A percentile compares a stretch with the other conserved stretches of the same genome.
These are phyloP conservation scores for Vicia villosa DNA, from an alignment of 306 rosid genomes.

Conservation along the genomic window DNA sequence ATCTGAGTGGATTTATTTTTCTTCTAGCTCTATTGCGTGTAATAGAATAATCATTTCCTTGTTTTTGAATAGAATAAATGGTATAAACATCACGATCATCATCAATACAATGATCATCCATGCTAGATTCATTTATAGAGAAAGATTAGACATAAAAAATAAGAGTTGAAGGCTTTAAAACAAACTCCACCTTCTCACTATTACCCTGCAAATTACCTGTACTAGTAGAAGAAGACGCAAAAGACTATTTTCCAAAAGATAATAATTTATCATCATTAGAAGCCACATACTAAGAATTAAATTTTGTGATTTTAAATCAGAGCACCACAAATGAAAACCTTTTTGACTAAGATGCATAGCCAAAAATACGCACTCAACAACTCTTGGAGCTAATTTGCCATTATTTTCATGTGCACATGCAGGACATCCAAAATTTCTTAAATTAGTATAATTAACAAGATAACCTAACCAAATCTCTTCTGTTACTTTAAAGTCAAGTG, in stretches of 20 bases:
- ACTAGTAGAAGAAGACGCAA: neutral
- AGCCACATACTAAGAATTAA: neutral
- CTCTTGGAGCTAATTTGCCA: too few relatives aligned
- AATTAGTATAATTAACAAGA: too few relatives aligned
- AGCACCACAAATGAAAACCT: neutral
- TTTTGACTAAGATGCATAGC: neutral
- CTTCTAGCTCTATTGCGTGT: too few relatives aligned
- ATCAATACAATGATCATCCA: neutral
- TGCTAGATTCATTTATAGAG: neutral
- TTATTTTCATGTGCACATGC: too few relatives aligned
- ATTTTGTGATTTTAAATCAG: neutral
- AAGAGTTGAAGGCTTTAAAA: neutral
- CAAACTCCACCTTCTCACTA: conserved; percentile 11
- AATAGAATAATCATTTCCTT: neutral
- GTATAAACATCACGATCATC: neutral
- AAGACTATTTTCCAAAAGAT: neutral
- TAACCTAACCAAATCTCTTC: too few relatives aligned
- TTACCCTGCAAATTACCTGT: neutral
- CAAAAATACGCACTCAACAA: conserved; percentile 7
- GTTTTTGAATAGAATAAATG: neutral
- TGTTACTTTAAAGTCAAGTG: too few relatives aligned
- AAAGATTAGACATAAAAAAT: neutral
- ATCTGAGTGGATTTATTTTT: too few relatives aligned
- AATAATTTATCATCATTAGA: neutral
- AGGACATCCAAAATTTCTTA: too few relatives aligned